Conservation (phyloP, 139 green algal species). For the Mesostigma viride region DNA sequence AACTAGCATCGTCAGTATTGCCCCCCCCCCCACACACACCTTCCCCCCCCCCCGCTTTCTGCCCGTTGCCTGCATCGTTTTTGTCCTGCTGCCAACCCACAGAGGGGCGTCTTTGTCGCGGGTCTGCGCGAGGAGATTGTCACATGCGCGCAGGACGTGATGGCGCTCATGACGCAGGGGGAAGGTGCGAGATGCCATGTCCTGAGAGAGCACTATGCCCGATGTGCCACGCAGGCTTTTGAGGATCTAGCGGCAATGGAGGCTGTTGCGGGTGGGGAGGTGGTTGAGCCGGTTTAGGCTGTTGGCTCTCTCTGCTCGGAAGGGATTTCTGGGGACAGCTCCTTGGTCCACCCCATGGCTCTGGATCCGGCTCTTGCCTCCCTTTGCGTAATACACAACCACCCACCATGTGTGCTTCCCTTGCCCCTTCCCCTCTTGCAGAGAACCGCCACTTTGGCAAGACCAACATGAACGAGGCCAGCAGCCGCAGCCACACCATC, state of each 20-base stretch:
- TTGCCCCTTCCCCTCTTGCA: constrained; percentile 15
- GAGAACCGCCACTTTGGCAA: constrained; percentile 65
- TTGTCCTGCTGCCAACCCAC: neutral
- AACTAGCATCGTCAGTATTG: neutral
- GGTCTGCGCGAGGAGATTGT: constrained; percentile 91
- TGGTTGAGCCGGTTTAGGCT: no score
- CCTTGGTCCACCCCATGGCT: no score
- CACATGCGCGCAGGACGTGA: constrained; percentile 57
- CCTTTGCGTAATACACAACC: no score
- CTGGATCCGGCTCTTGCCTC: no score
- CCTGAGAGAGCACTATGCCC: no score
- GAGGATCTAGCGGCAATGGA: no score
- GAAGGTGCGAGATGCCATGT: constrained; percentile 42
- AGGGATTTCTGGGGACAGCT: no score
- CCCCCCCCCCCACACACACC: neutral
- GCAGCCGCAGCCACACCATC: constrained; percentile 76
- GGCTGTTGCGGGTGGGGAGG: no score
- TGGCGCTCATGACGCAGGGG: constrained; percentile 63
- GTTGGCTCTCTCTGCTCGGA: no score
- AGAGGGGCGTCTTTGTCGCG: constrained; percentile 75
- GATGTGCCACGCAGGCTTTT: no score
- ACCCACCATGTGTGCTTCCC: no score
- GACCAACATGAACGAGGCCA: constrained; percentile 92
- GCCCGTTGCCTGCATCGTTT: neutral
- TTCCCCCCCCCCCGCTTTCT: neutral